Evolutionary conservation across 1,139 yeast species (phyloP).

Genomic region (Magnusiomyces ingens): DNA sequence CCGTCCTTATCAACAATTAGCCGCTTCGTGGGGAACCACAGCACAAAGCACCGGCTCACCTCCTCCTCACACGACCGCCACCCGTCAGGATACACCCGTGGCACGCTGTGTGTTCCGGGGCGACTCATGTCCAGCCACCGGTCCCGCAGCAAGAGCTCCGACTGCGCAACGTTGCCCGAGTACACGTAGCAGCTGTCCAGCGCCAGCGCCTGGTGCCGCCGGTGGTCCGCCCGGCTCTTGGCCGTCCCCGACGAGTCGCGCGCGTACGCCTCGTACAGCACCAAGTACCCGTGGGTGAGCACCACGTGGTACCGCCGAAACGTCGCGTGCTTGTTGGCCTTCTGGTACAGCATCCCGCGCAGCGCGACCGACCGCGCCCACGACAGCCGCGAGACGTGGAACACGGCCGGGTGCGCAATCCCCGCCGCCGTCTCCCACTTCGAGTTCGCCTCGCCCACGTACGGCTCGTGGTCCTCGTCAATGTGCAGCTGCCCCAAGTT

Average conservation of each 20-base stretch:
- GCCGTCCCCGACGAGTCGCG: conserved; percentile 34
- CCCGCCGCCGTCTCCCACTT: conserved; percentile 51
- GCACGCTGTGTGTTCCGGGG: conserved; percentile 55
- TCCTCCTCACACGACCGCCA: conserved; percentile 81
- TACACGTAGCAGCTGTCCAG: conserved; percentile 65
- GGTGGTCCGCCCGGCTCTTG: conserved; percentile 21
- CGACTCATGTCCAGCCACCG: conserved; percentile 40
- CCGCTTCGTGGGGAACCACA: conserved; percentile 74
- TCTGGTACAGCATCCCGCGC: conserved; percentile 61
- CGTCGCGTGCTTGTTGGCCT: conserved; percentile 59
- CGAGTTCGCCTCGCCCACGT: conserved; percentile 44
- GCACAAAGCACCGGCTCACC: conserved; percentile 61
- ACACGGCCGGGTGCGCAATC: conserved; percentile 45
- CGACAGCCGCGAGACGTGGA: conserved; percentile 52
- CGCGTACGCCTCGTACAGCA: conserved; percentile 41
- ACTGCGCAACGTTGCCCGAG: conserved; percentile 56
- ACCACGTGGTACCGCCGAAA: conserved; percentile 58
- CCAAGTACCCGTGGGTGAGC: conserved; percentile 61
- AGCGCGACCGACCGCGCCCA: conserved; percentile 51
- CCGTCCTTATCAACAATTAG: conserved; percentile 26
- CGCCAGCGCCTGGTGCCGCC: conserved; percentile 38
- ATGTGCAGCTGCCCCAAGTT: conserved; percentile 46
- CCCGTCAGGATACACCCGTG: conserved; percentile 73
- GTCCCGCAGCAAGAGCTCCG: conserved; percentile 49
- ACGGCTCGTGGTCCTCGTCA: conserved; percentile 53